These are phyloP conservation scores for Astrothelium macrocarpum DNA, from an alignment of 495 filamentous ascomycete genomes.

Conservation along the genomic window DNA sequence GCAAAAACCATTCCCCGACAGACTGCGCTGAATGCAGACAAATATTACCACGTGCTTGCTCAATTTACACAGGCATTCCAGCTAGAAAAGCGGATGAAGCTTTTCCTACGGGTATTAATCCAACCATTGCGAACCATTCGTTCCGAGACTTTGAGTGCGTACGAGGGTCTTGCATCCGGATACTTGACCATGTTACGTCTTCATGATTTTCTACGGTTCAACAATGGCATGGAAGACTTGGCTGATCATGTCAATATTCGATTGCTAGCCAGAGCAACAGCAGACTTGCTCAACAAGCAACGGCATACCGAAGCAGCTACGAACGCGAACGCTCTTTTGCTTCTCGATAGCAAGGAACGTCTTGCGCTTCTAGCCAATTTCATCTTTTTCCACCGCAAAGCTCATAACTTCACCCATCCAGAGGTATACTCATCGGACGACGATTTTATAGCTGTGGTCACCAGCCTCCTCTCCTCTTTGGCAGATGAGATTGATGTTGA, in stretches of 20 bases:
- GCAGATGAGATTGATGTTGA: constrained; percentile 51
- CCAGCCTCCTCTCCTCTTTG: constrained; percentile 51
- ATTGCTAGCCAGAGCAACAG: constrained; percentile 42
- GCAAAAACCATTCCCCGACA: constrained; percentile 20
- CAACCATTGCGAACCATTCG: constrained; percentile 12
- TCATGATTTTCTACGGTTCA: constrained; percentile 30
- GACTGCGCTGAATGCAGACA: constrained; percentile 19
- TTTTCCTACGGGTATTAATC: not conserved
- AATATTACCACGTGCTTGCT: constrained; percentile 30
- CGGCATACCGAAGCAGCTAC: not conserved
- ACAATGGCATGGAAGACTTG: constrained; percentile 34
- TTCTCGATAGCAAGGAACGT: constrained; percentile 31
- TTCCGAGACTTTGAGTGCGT: constrained; percentile 39
- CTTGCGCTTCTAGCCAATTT: constrained; percentile 77
- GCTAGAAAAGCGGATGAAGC: not conserved
- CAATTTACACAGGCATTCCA: constrained; percentile 4
- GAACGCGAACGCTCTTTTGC: constrained; percentile 12
- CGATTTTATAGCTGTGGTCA: constrained; percentile 56
- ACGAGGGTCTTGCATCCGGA: constrained; percentile 47
- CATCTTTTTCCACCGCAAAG: constrained; percentile 58
- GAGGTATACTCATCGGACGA: constrained; percentile 38
- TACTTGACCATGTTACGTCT: constrained; percentile 40
- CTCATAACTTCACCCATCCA: constrained; percentile 34
- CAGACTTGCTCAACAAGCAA: constrained; percentile 27
- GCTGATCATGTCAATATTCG: constrained; percentile 45